Evolutionary conservation across 106 monocot genomes (phyloP), one percentile per base, ranked within the genome.

Genomic region (Phalaenopsis aphrodite): DNA sequence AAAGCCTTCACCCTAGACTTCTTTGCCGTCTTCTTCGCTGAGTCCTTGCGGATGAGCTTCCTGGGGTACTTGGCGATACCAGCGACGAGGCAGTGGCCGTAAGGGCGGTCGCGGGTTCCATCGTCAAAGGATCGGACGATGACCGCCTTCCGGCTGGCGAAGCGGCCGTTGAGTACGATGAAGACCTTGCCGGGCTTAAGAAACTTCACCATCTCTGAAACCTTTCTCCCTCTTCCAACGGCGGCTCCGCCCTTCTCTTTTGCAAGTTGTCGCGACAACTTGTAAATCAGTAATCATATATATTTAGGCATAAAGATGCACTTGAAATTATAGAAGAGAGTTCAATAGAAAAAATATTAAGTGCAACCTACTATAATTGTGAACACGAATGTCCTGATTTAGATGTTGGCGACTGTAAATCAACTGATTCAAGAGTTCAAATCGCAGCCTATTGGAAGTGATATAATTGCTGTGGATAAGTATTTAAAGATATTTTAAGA

Each of bases 171-270:
- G 41, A 90, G 85, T 5, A 90, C 14, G 87, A 90, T 88, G 55
- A 90, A 87, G 41, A 85, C 90, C 87, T 90, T 90, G 64, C 85
- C 85, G 1, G 87, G 87, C 84, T 90, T 90, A 81, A 90, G 56
- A 56, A 90, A 90, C 85, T 90, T 90, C 81, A 90, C 90, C 90
- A 90, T 90, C 14, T 76, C 30, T 5, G n/a, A 23, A 39, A 2
- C 39, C 61, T 21, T 23, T n/a, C 61, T 41, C 7, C 21, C 30
- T 52, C 48, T 5, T 76, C 49, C 76, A 9, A 45, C 74, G 69
- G 69, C 2, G 1, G 18, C 43, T 11, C 45, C 74, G 74, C 45
- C 49, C 24, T 12, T 19, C 47, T 15, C 69, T 69, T 69, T 14
- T 39, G 10, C 68, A 8, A 36, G 7, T n/a, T 30, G 14, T 19